Conservation (phyloP, 2,329 filamentous ascomycete species). For the Leptoxyphium fumago region DNA sequence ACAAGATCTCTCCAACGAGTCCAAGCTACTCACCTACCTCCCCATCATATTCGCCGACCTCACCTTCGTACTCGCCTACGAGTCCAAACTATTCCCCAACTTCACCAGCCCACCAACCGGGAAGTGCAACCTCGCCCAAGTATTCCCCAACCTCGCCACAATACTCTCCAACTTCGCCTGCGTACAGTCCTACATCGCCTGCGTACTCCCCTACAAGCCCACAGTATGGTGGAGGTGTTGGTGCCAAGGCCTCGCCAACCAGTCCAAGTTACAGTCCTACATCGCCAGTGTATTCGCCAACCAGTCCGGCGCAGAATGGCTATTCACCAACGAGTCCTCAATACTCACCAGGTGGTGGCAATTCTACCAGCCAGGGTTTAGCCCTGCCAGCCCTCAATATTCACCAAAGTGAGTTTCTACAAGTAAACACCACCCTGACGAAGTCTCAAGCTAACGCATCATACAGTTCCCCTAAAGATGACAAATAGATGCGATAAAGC, state of each 20-base stretch:
- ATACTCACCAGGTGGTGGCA: background rate
- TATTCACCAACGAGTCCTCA: constrained; percentile 18
- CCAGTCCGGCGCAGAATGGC: constrained; percentile 26
- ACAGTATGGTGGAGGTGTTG: constrained; percentile 24
- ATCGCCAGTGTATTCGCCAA: constrained; percentile 43
- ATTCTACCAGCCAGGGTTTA: constrained; percentile 27
- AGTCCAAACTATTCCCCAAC: constrained; percentile 35
- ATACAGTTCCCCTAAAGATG: constrained; percentile 16
- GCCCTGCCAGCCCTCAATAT: constrained; percentile 38
- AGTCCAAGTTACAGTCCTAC: constrained; percentile 38
- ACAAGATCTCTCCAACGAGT: constrained; percentile 29
- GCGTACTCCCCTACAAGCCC: constrained; percentile 38
- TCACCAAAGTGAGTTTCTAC: constrained; percentile 30
- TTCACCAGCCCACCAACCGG: constrained; percentile 11
- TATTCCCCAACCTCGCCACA: constrained; percentile 34
- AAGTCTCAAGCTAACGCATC: background rate
- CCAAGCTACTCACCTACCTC: constrained; percentile 67
- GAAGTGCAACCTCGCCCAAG: constrained; percentile 35
- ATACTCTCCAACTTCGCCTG: constrained; percentile 41
- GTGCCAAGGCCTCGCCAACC: constrained; percentile 32
- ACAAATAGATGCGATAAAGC: constrained; percentile 5
- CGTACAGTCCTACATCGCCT: constrained; percentile 46
- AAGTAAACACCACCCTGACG: no score
- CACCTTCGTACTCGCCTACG: constrained; percentile 58
- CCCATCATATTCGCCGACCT: constrained; percentile 44